Conservation (phyloP, 495 filamentous ascomycete species). For the Annulohypoxylon nitens region DNA sequence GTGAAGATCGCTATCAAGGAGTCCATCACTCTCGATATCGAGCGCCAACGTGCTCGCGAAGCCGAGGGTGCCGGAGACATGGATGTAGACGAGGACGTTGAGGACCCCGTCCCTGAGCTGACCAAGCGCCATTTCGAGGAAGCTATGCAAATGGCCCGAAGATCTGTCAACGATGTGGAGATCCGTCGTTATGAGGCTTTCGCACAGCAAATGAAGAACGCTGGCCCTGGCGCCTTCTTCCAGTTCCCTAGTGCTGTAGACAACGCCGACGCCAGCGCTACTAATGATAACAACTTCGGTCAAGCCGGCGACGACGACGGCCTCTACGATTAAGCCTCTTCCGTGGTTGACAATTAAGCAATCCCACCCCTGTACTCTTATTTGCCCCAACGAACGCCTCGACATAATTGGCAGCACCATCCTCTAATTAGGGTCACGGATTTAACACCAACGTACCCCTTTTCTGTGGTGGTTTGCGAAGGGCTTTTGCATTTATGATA, state of each 20-base stretch:
- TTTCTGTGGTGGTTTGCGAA: slow-evolving; percentile 21
- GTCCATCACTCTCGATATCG: slow-evolving; percentile 89
- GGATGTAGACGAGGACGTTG: slow-evolving; percentile 83
- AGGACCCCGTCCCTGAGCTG: slow-evolving; percentile 96
- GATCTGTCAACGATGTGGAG: slow-evolving; percentile 96
- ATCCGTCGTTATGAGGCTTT: slow-evolving; percentile 98
- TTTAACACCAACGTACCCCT: slow-evolving; percentile 3
- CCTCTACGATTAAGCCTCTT: slow-evolving; percentile 72
- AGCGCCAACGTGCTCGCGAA: slow-evolving; percentile 88
- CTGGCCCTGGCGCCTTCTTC: slow-evolving; percentile 94
- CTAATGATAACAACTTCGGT: slow-evolving; percentile 67
- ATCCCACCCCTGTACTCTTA: slow-evolving; percentile 44
- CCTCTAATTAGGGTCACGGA: slow-evolving; percentile 10
- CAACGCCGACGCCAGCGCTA: slow-evolving; percentile 65
- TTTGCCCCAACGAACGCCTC: slow-evolving; percentile 25
- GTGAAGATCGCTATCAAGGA: slow-evolving; percentile 99
- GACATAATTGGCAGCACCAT: slow-evolving; percentile 32
- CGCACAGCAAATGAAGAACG: slow-evolving; percentile 98
- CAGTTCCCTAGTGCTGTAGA: slow-evolving; percentile 80
- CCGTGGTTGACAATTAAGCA: neutral
- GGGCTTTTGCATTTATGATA: slow-evolving; percentile 40
- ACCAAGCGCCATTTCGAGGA: slow-evolving; percentile 98
- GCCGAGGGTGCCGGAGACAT: slow-evolving; percentile 84
- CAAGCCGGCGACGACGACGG: slow-evolving; percentile 89
- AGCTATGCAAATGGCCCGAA: slow-evolving; percentile 93